Base-by-base conservation (phyloP, 2,329 filamentous ascomycete species). In the Claviceps sp. region DNA sequence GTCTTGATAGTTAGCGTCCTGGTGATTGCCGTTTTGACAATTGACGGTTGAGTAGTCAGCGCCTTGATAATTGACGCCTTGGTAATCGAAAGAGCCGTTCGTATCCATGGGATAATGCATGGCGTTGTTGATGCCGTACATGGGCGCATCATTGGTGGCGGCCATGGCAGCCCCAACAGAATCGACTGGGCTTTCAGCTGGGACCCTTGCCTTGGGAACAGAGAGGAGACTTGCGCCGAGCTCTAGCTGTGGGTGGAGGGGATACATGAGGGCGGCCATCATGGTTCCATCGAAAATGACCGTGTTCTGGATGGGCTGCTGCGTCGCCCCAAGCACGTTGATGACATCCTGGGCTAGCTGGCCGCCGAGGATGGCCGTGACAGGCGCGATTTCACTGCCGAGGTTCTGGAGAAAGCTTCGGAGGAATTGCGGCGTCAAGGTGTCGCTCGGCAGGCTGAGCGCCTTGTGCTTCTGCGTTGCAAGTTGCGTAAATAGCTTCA, bases 251-350 rank as follows among this genome's bases (percentile, higher is more conserved):
- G 89, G 87, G 63, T 94, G 88, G 43, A 97, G 73, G 2, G 89
- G 78, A 64, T 93, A 95, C 58, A 93, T 82, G 2, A 82, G 82
- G 0, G 85, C 87, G 57, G 87, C 80, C 68, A 87, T 86, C 46
- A 76, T 78, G 59, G 88, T 86, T 14, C 90, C 90, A 65, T 97
- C 89, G 61, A 97, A 95, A 19, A 97, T 73, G 48, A 95, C 78
- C 65, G 95, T 81, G 67, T 98, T 98, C 70, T 98, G 93, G 43
- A 98, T 85, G 1, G 93, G 93, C 67, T 96, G 93, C 70, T 97
- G 89, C 42, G 86, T 82, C 64, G 87, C 82, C 48, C 90, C 89
- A 5, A 97, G 78, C 37, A 96, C 90, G 62, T 97, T 97, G 70
- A 98, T 97, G 50, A 95, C 89, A 64, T 98, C 93, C 69, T 98